Percentiles rank a stretch among this genome's conserved stretches.
phyloP scores from a whole-genome alignment of 2,329 filamentous ascomycete species.

The Venturia oleaginea region DNA sequence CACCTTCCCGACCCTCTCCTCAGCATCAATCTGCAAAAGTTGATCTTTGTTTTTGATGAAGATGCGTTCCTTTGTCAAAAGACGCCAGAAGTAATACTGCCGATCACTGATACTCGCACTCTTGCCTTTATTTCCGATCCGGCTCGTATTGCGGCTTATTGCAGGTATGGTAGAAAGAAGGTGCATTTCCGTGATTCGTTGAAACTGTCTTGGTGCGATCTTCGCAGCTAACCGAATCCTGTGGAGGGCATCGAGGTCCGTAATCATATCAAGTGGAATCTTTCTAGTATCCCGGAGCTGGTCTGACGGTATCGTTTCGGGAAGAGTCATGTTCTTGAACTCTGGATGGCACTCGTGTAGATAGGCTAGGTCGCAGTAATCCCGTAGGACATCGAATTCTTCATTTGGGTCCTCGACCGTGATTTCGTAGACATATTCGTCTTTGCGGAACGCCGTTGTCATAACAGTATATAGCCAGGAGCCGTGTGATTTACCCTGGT shows the following conservation, averaged over 20 bases:
- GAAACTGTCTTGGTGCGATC: conserved; percentile 69
- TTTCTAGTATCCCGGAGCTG: conserved; percentile 46
- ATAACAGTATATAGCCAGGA: conserved; percentile 72
- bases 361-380: conserved; percentile 61
- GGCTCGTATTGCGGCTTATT: conserved; percentile 38
- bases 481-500: conserved; percentile 73
- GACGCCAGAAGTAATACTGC: conserved; percentile 60
- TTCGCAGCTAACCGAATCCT: conserved; percentile 54
- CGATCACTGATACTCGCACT: conserved; percentile 50
- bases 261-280: conserved; percentile 49
- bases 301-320: conserved; percentile 39
- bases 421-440: conserved; percentile 66
- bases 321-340: conserved; percentile 45
- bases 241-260: conserved; percentile 45
- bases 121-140: conserved; percentile 34
- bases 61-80: conserved; percentile 68
- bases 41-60: conserved; percentile 66
- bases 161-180: conserved; percentile 49
- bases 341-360: conserved; percentile 31
- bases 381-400: conserved; percentile 70
- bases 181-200: conserved; percentile 66
- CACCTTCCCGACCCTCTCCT: conserved; percentile 63
- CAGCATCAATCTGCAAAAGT: conserved; percentile 58
- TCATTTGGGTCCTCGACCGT: conserved; percentile 93
- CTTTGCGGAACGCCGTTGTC: conserved; percentile 58